Conservation (phyloP, 2,329 filamentous ascomycete genomes). For the Capronia coronata region DNA sequence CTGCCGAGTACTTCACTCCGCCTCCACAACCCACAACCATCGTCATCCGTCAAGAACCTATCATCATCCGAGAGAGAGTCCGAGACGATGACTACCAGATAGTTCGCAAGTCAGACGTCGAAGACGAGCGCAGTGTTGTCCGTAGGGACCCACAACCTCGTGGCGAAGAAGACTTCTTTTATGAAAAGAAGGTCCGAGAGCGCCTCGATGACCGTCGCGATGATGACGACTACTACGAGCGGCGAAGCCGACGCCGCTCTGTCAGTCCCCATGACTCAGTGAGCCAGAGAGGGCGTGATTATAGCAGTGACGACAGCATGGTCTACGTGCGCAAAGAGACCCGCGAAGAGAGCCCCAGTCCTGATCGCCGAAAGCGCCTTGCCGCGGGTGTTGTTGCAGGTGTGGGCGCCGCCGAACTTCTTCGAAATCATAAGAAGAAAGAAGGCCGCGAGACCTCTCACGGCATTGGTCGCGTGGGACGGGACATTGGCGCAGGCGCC, state of each 20-base stretch:
- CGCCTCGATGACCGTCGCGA: conserved; percentile 33
- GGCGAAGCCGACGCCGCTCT: conserved; percentile 48
- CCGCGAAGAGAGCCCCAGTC: conserved; percentile 33
- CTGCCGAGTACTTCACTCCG: conserved; percentile 47
- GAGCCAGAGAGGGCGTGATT: conserved; percentile 46
- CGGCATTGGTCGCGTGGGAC: conserved; percentile 43
- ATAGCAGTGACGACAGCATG: conserved; percentile 56
- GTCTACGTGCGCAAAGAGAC: conserved; percentile 53
- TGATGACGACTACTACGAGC: conserved; percentile 58
- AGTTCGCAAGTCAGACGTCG: conserved; percentile 52
- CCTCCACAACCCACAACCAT: conserved; percentile 43
- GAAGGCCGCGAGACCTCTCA: conserved; percentile 51
- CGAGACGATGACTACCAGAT: conserved; percentile 55
- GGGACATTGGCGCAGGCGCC: conserved; percentile 54
- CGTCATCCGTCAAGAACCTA: conserved; percentile 50
- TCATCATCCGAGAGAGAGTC: conserved; percentile 50
- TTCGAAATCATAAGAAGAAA: conserved; percentile 53
- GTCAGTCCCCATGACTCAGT: conserved; percentile 49
- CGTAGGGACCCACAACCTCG: conserved; percentile 31
- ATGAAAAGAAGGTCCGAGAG: conserved; percentile 29
- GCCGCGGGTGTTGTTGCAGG: conserved; percentile 58
- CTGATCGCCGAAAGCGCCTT: conserved; percentile 50
- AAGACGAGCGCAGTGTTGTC: conserved; percentile 39
- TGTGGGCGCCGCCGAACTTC: conserved; percentile 54
- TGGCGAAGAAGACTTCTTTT: conserved; percentile 30